These are phyloP conservation scores for Rhizopus sp. DNA, from an alignment of 371 early-diverging fungal species.

Conservation along the genomic window DNA sequence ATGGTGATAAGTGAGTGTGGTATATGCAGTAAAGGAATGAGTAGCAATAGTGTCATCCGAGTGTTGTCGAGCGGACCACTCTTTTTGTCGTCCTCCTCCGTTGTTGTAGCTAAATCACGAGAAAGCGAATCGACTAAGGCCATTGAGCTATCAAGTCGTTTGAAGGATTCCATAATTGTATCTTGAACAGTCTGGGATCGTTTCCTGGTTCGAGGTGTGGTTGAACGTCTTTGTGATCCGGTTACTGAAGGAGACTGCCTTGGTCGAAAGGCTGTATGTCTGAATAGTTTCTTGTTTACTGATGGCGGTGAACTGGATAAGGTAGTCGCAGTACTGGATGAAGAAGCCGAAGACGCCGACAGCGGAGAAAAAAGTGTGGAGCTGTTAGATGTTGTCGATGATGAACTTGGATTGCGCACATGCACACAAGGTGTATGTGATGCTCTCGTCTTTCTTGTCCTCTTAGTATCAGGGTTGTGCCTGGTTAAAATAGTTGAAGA, in stretches of 20 bases:
- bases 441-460: constrained; percentile 18
- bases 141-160: constrained; percentile 43
- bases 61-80: not conserved
- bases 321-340: constrained; percentile 17
- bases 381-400: constrained; percentile 15
- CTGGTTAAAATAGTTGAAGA: constrained; percentile 12
- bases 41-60: constrained; percentile 25
- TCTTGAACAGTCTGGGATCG: constrained; percentile 8
- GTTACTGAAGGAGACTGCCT: constrained; percentile 13
- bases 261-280: constrained; percentile 18
- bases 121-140: constrained; percentile 51
- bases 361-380: constrained; percentile 17
- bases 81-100: constrained; percentile 5
- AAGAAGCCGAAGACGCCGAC: not conserved
- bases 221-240: constrained; percentile 9
- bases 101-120: constrained; percentile 37
- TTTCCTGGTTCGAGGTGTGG: constrained; percentile 6
- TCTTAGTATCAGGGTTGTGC: not conserved
- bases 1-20: constrained; percentile 41
- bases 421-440: constrained; percentile 5
- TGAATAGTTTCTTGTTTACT: constrained; percentile 12
- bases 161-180: constrained; percentile 41
- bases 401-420: not conserved
- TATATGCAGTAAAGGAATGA: constrained; percentile 40
- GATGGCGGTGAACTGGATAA: constrained; percentile 22